Percentiles rank a stretch among this genome's conserved stretches.
Conservation (phyloP, 441 rosid species). For the Hura crepitans region DNA sequence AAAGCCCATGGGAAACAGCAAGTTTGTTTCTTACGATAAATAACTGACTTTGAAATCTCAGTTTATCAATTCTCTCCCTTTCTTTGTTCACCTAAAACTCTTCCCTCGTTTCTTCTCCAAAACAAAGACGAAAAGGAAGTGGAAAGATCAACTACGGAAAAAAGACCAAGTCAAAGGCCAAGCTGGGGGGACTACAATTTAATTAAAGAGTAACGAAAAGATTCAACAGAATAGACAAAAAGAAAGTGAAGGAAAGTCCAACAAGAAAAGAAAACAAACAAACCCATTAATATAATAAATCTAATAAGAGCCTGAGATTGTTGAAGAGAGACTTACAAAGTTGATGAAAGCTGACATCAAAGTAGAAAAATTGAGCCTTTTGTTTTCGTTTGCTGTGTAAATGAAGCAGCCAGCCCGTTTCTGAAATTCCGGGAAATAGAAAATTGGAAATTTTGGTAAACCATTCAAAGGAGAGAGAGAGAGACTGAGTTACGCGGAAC, state of each 20-base stretch:
- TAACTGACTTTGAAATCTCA: slow-evolving; percentile 20
- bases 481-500: slow-evolving; percentile 11
- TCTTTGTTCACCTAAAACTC: slow-evolving; percentile 40
- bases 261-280: slow-evolving; percentile 3
- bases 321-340: slow-evolving; percentile 36
- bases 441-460: slow-evolving; percentile 4
- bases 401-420: slow-evolving; percentile 15
- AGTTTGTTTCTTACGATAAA: slow-evolving; percentile 30
- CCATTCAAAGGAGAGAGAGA: slow-evolving; percentile 20
- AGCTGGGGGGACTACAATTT: background rate
- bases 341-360: background rate
- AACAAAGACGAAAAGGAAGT: slow-evolving; percentile 18
- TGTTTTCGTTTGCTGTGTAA: slow-evolving; percentile 4
- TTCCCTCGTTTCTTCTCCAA: slow-evolving; percentile 35
- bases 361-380: background rate
- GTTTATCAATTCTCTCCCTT: background rate
- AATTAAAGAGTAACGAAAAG: background rate
- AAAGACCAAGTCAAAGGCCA: slow-evolving; percentile 40
- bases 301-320: slow-evolving; percentile 21
- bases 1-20: slow-evolving; percentile 31
- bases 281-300: slow-evolving; percentile 17
- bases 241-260: slow-evolving; percentile 9
- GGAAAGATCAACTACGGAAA: slow-evolving; percentile 44
- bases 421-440: background rate
- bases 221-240: slow-evolving; percentile 23